Conservation (phyloP, 805 yeast species). For the Brettanomyces bruxellensis region DNA sequence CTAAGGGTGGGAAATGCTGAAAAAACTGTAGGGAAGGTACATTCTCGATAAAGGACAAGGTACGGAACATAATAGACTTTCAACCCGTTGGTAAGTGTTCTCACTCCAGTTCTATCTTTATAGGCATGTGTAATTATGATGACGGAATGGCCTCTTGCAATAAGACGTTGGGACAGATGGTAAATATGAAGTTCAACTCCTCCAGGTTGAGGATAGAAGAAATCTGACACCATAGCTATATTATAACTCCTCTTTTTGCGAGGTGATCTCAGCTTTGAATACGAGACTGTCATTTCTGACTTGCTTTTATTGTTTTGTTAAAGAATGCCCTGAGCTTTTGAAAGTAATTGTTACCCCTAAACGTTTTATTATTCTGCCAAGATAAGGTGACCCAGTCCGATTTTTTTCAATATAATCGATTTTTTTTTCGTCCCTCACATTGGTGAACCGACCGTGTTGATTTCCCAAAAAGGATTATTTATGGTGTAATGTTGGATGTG, state of each 20-base stretch:
- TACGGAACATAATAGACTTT: slow-evolving; percentile 90
- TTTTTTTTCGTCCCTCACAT: too few species aligned
- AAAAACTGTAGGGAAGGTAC: slow-evolving; percentile 85
- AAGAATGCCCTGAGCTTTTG: background rate
- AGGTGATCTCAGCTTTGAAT: background rate
- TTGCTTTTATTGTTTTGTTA: background rate
- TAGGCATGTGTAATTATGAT: slow-evolving; percentile 84
- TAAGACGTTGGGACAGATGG: slow-evolving; percentile 78
- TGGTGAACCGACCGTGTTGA: too few species aligned
- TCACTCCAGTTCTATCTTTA: slow-evolving; percentile 70
- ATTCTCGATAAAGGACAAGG: slow-evolving; percentile 68
- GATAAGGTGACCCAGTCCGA: too few species aligned
- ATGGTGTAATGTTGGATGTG: too few species aligned
- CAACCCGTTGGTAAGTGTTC: slow-evolving; percentile 80
- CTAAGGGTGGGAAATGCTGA: slow-evolving; percentile 79
- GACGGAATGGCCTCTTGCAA: slow-evolving; percentile 77
- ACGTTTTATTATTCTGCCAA: background rate
- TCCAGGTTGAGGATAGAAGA: slow-evolving; percentile 97
- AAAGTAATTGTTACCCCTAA: background rate
- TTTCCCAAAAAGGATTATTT: too few species aligned
- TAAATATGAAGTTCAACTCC: slow-evolving; percentile 95
- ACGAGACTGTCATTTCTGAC: background rate
- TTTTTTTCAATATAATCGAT: too few species aligned
- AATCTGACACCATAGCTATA: slow-evolving; percentile 75
- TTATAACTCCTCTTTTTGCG: slow-evolving; percentile 1